Percentiles rank a stretch among this genome's conserved stretches.
phyloP scores from a whole-genome alignment of 805 yeast genomes.

The Suhomyces canberraensis region DNA sequence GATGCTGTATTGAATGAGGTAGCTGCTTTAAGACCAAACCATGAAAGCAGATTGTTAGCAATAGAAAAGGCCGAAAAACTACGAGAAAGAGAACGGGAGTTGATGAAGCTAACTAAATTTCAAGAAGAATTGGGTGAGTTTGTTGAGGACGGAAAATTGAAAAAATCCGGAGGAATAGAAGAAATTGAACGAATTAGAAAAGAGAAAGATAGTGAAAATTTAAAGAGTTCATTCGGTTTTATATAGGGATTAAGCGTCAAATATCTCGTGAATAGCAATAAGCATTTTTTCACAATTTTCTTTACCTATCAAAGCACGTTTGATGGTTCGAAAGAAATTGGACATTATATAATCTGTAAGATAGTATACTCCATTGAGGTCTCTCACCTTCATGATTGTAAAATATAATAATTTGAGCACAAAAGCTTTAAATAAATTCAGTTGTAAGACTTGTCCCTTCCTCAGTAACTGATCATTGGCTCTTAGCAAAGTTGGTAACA shows the following conservation, averaged over 20 bases:
- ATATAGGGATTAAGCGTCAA: conserved; percentile 12
- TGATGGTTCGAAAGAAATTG: no score
- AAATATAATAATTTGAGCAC: no score
- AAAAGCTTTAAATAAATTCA: no score
- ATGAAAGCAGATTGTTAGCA: conserved; percentile 82
- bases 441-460: no score
- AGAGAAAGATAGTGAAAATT: conserved; percentile 66
- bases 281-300: no score
- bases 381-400: no score
- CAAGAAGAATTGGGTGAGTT: conserved; percentile 83
- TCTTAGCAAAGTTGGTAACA: no score
- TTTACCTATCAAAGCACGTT: no score
- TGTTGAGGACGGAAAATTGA: conserved; percentile 73
- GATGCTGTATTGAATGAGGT: conserved; percentile 84
- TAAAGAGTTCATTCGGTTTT: conserved; percentile 45
- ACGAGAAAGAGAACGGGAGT: conserved; percentile 65
- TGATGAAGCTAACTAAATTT: conserved; percentile 59
- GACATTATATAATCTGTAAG: no score
- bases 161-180: conserved; percentile 84
- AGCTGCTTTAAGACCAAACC: conserved; percentile 74
- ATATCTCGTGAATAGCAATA: neutral
- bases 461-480: no score
- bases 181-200: conserved; percentile 72
- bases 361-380: neutral
- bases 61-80: conserved; percentile 81